A percentile compares a stretch with the other conserved stretches of the same genome.
Conservation (phyloP, 106 monocot genomes). For the Dactylorhiza incarnata region DNA sequence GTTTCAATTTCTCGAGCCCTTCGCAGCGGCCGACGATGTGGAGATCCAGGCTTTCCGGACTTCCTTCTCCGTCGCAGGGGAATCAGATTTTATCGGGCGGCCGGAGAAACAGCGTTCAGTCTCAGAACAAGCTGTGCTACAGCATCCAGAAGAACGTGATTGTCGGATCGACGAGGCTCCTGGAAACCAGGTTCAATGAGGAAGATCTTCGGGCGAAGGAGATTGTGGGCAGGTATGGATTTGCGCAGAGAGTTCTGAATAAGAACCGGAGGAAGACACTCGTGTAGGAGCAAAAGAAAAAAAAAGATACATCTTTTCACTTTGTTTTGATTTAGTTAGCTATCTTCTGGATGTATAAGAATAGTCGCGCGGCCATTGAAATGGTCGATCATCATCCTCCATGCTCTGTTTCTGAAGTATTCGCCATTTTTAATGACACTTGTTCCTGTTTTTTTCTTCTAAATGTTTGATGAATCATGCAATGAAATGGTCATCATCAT, state of each 20-base stretch:
- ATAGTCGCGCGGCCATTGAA: background rate
- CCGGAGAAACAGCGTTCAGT: constrained; percentile 4
- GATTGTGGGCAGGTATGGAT: constrained; percentile 23
- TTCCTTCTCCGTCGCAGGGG: background rate
- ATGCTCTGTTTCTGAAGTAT: no score
- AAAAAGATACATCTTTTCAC: background rate
- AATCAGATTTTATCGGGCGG: constrained; percentile 42
- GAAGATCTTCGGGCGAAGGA: constrained; percentile 20
- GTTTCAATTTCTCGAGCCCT: constrained; percentile 50
- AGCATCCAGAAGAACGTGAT: constrained; percentile 74
- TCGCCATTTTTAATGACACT: no score
- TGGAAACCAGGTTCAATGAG: constrained; percentile 7
- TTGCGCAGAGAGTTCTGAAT: constrained; percentile 43
- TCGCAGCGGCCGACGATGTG: constrained; percentile 14
- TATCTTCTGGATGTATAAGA: background rate
- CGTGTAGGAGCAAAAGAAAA: background rate
- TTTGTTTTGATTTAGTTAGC: background rate
- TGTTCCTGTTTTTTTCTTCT: no score
- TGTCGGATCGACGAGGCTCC: constrained; percentile 30
- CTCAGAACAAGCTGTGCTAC: constrained; percentile 45
- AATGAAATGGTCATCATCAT: no score
- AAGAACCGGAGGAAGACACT: constrained; percentile 53
- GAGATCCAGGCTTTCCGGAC: background rate
- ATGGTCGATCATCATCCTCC: background rate
- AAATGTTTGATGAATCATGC: no score